A percentile compares a stretch with the other conserved stretches of the same genome.
phyloP scores from a whole-genome alignment of 768 basidiomycete genomes.

The Zangia roseola region DNA sequence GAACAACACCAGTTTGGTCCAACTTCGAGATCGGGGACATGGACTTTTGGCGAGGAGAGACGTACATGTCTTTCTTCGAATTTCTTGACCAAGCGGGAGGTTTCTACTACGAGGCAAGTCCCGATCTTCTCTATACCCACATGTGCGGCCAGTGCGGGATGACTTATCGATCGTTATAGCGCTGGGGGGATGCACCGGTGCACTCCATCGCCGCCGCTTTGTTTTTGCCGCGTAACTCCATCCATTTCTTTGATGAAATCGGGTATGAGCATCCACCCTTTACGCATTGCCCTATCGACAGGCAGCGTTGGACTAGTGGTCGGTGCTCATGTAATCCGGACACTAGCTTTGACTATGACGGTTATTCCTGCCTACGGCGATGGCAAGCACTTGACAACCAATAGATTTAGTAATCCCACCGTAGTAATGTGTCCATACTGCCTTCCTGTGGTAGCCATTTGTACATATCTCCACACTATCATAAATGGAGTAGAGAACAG shows the following conservation, averaged over 20 bases:
- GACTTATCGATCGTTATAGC: constrained; percentile 37
- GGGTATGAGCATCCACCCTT: constrained; percentile 39
- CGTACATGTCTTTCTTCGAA: constrained; percentile 83
- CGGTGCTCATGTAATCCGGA: constrained; percentile 27
- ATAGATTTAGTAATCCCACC: not conserved
- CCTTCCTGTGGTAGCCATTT: too few relatives aligned
- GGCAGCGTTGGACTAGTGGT: constrained; percentile 18
- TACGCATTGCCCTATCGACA: constrained; percentile 24
- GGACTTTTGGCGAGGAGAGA: constrained; percentile 81
- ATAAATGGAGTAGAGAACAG: too few relatives aligned
- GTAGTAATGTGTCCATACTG: too few relatives aligned
- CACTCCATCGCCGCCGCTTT: constrained; percentile 91
- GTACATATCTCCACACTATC: too few relatives aligned
- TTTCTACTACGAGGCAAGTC: constrained; percentile 79
- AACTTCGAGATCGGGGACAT: constrained; percentile 92
- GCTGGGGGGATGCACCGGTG: constrained; percentile 94
- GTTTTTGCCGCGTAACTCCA: constrained; percentile 82
- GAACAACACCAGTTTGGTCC: constrained; percentile 66
- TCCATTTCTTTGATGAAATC: constrained; percentile 95
- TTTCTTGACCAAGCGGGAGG: constrained; percentile 78
- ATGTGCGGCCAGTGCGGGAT: not conserved
- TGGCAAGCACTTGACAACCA: constrained; percentile 16
- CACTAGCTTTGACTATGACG: constrained; percentile 27
- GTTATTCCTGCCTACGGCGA: constrained; percentile 25
- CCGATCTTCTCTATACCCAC: not conserved